Conservation (phyloP, 1,139 yeast species). For the Candida sanyaensis region DNA sequence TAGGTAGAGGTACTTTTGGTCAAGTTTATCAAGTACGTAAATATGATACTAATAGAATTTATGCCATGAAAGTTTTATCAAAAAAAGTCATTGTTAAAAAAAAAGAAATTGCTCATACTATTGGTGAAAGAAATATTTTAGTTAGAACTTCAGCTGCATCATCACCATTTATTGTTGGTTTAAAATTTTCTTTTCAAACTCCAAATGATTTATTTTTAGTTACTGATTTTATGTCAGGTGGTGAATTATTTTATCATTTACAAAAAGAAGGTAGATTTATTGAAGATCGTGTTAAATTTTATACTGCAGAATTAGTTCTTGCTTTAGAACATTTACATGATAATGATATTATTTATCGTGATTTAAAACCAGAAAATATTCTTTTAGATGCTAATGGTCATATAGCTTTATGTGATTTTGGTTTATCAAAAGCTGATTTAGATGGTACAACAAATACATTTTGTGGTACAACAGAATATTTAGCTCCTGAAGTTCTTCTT, state of each 20-base stretch:
- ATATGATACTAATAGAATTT: constrained; percentile 82
- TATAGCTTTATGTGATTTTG: constrained; percentile 95
- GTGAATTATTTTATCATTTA: constrained; percentile 95
- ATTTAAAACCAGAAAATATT: constrained; percentile 92
- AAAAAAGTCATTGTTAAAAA: constrained; percentile 94
- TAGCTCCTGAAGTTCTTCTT: constrained; percentile 77
- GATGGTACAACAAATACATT: constrained; percentile 96
- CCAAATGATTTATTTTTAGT: constrained; percentile 88
- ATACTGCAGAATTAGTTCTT: constrained; percentile 90
- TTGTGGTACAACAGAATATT: constrained; percentile 94
- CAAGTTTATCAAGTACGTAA: constrained; percentile 95
- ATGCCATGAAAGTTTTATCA: constrained; percentile 95
- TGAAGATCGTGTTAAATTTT: constrained; percentile 92
- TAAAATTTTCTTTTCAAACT: constrained; percentile 94
- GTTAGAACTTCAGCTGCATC: constrained; percentile 86
- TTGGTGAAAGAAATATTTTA: constrained; percentile 91
- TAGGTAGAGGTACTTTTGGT: constrained; percentile 97
- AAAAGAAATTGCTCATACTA: constrained; percentile 96
- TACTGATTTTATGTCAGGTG: constrained; percentile 98
- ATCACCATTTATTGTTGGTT: constrained; percentile 88
- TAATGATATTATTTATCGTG: constrained; percentile 91
- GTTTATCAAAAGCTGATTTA: constrained; percentile 88
- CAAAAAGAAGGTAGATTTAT: constrained; percentile 93
- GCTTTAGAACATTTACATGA: constrained; percentile 93
- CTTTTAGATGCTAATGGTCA: constrained; percentile 95